A percentile compares a stretch with the other conserved stretches of the same genome.
phyloP scores from a whole-genome alignment of 2,329 filamentous ascomycete species.

The Chaetomium globosum region DNA sequence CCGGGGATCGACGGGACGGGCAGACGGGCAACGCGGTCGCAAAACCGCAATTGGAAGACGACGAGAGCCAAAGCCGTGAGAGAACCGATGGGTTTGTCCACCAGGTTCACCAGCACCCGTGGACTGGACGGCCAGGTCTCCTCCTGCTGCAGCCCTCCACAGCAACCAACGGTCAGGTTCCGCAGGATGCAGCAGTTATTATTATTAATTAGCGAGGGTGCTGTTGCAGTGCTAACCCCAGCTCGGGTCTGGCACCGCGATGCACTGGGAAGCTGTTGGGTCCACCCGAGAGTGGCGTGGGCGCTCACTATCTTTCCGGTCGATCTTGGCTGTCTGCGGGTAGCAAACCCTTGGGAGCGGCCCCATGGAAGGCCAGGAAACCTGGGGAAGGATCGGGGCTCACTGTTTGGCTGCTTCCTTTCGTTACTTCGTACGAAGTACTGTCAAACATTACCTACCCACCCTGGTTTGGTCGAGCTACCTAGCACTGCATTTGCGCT shows the following conservation, averaged over 20 bases:
- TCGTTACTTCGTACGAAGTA: no score
- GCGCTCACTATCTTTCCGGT: constrained; percentile 2
- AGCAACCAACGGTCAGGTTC: constrained; percentile 11
- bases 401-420: background rate
- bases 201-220: constrained; percentile 25
- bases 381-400: background rate
- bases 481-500: constrained; percentile 1
- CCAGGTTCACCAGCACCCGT: background rate
- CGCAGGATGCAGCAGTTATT: constrained; percentile 15
- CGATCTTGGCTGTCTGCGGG: constrained; percentile 6
- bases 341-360: background rate
- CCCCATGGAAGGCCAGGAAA: background rate
- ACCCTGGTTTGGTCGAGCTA: background rate
- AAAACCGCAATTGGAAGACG: constrained; percentile 10
- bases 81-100: constrained; percentile 5
- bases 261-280: constrained; percentile 14
- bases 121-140: background rate
- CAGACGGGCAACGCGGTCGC: background rate
- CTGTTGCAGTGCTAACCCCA: constrained; percentile 18
- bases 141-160: background rate
- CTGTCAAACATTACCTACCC: background rate
- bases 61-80: background rate
- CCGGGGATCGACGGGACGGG: background rate
- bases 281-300: constrained; percentile 13
- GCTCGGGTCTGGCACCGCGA: constrained; percentile 6